Conservation (phyloP, 2,329 filamentous ascomycete genomes). For the Fonsecaea monophora region DNA sequence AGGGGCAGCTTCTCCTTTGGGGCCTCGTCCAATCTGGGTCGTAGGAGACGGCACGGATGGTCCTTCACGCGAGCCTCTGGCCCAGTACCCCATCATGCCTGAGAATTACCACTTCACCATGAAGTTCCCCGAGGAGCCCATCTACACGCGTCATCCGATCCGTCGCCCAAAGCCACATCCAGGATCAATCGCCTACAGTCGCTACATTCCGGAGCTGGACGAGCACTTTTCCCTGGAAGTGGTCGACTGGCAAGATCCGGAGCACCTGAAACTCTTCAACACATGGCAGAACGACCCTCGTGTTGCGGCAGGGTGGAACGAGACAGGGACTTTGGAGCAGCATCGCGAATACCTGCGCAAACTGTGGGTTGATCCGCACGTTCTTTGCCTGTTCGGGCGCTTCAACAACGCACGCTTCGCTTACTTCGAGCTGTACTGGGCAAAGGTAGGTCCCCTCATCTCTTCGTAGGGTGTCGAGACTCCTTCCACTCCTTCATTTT, state of each 20-base stretch:
- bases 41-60: constrained; percentile 36
- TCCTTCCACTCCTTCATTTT: not conserved
- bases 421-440: constrained; percentile 84
- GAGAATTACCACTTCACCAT: constrained; percentile 48
- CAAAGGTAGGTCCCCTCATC: constrained; percentile 60
- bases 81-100: constrained; percentile 53
- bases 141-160: constrained; percentile 72
- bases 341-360: constrained; percentile 74
- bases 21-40: constrained; percentile 67
- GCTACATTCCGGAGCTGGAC: constrained; percentile 76
- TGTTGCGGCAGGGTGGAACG: constrained; percentile 80
- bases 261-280: constrained; percentile 76
- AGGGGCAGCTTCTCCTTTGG: constrained; percentile 71
- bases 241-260: constrained; percentile 68
- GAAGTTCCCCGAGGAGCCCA: constrained; percentile 48
- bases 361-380: constrained; percentile 74
- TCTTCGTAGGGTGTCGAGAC: constrained; percentile 45
- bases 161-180: constrained; percentile 74
- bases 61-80: constrained; percentile 47
- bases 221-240: constrained; percentile 79
- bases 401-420: constrained; percentile 76
- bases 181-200: constrained; percentile 75
- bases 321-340: constrained; percentile 76
- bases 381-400: constrained; percentile 71
- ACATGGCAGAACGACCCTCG: constrained; percentile 84